phyloP scores from a whole-genome alignment of 139 green algal species.

The Chlamydomonas eustigma region DNA sequence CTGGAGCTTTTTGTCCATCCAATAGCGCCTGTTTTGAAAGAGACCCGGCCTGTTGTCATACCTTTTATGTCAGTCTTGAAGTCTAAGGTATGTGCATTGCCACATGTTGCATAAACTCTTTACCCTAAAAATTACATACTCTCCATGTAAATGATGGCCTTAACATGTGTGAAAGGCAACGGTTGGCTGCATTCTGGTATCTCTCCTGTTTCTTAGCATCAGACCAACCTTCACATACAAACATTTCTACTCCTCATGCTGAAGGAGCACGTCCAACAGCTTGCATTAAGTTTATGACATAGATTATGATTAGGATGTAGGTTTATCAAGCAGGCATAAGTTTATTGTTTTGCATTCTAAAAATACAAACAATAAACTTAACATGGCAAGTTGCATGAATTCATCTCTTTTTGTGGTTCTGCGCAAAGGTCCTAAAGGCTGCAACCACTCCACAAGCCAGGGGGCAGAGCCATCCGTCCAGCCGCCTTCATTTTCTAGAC shows the following conservation, averaged over 20 bases:
- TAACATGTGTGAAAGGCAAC: neutral
- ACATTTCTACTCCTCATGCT: neutral
- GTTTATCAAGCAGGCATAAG: too few species aligned
- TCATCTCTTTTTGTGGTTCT: neutral
- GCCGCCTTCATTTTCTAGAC: constrained; percentile 61
- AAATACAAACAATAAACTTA: too few species aligned
- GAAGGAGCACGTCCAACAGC: too few species aligned
- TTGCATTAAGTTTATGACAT: too few species aligned
- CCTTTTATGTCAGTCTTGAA: constrained; percentile 42
- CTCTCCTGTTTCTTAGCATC: neutral
- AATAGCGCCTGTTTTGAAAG: constrained; percentile 59
- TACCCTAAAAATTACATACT: neutral
- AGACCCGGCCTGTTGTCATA: constrained; percentile 48
- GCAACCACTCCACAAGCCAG: neutral
- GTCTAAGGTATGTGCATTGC: constrained; percentile 14
- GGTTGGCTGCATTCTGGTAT: neutral
- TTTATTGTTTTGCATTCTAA: too few species aligned
- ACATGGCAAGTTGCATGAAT: too few species aligned
- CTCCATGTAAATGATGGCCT: neutral
- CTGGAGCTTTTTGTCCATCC: constrained; percentile 70
- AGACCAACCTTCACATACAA: neutral
- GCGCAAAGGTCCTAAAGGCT: constrained; percentile 1
- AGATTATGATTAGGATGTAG: too few species aligned
- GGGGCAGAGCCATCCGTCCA: too few species aligned
- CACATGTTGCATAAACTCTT: neutral